Base-by-base conservation (phyloP, 2,329 filamentous ascomycete genomes). In the Alternaria arbusti region DNA sequence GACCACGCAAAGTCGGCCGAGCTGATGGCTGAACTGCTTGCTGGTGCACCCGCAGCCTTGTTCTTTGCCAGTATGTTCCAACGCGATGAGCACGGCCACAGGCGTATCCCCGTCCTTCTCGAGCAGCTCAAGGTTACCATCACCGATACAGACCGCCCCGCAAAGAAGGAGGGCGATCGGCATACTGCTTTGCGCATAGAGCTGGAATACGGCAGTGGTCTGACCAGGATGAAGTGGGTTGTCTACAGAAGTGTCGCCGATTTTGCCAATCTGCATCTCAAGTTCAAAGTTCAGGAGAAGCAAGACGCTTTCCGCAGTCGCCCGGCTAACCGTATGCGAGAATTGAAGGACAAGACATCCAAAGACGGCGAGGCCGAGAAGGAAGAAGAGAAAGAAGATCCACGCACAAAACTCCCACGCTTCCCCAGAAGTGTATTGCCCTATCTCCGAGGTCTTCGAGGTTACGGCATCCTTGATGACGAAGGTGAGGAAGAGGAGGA, bases 51-150 rank as follows among this genome's bases (percentile, higher is more conserved):
- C 4, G 96, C 96, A 23, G 96, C 95, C 20, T 84, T 99, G 62
- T 97, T 99, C 80, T 84, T 99, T 56, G 96, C 96, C 8, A 97
- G 94, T 76, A 97, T 98, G 92, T 96, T 98, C 72, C 96, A 98
- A 81, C 88, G 96, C 61, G 96, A 99, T 72, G 96, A 99, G 80
- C 93, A 97, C 73, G 94, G 95, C 52, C 96, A 97, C 80, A 96
- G 93, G 81, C 90, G 94, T 63, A 97, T 99, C 61, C 96, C 96
- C 0, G 94, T 99, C 57, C 87, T 99, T 4, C 86, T 99, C 7
- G 96, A 99, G 79, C 96, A 99, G 82, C 86, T 99, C 63, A 97
- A 97, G 79, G 86, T 99, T 63, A 89, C 87, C 61, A 91, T 99
- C 63, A 91, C 89, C 9, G 93, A 97, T 73, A 97, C 93, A 73